These are phyloP conservation scores for Whalleya microplaca DNA, from an alignment of 2,329 filamentous ascomycete species.

Conservation along the genomic window DNA sequence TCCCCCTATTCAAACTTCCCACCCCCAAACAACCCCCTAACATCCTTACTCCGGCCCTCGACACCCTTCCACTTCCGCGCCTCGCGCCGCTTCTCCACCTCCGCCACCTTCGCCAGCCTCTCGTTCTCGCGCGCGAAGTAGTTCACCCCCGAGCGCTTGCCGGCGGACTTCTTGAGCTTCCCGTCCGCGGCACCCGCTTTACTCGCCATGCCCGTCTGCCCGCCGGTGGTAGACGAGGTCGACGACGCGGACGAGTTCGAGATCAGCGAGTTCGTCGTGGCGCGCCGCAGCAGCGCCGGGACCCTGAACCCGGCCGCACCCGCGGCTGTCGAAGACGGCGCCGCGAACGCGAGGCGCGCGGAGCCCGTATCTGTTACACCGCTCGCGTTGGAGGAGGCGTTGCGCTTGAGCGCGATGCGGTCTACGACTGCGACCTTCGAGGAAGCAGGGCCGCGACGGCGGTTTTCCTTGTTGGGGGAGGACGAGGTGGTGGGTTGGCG, in stretches of 20 bases:
- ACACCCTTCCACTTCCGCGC: slow-evolving; percentile 61
- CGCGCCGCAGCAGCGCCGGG: slow-evolving; percentile 71
- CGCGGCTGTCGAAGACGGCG: slow-evolving; percentile 40
- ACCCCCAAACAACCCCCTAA: slow-evolving; percentile 61
- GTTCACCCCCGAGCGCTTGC: slow-evolving; percentile 64
- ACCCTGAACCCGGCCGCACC: slow-evolving; percentile 61
- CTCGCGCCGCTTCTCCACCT: slow-evolving; percentile 62
- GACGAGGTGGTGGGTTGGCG: slow-evolving; percentile 40
- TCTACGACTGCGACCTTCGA: slow-evolving; percentile 62
- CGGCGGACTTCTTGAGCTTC: slow-evolving; percentile 63
- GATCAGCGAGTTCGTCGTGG: slow-evolving; percentile 67
- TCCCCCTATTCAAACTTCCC: slow-evolving; percentile 55
- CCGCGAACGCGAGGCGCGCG: slow-evolving; percentile 60
- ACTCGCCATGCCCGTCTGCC: slow-evolving; percentile 45
- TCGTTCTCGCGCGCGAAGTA: slow-evolving; percentile 65
- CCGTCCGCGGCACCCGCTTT: too few species aligned
- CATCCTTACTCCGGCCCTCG: slow-evolving; percentile 58
- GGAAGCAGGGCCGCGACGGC: slow-evolving; percentile 34
- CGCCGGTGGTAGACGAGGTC: slow-evolving; percentile 5
- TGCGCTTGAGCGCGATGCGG: slow-evolving; percentile 71
- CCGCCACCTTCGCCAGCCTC: slow-evolving; percentile 55
- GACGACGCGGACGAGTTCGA: slow-evolving; percentile 36
- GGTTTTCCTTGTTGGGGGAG: slow-evolving; percentile 55
- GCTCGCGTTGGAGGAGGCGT: slow-evolving; percentile 35
- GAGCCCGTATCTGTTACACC: slow-evolving; percentile 16